Percentiles rank a stretch among this genome's conserved stretches.
These are phyloP conservation scores for Lentinula sp. DNA, from an alignment of 768 basidiomycete genomes.

Conservation along the genomic window DNA sequence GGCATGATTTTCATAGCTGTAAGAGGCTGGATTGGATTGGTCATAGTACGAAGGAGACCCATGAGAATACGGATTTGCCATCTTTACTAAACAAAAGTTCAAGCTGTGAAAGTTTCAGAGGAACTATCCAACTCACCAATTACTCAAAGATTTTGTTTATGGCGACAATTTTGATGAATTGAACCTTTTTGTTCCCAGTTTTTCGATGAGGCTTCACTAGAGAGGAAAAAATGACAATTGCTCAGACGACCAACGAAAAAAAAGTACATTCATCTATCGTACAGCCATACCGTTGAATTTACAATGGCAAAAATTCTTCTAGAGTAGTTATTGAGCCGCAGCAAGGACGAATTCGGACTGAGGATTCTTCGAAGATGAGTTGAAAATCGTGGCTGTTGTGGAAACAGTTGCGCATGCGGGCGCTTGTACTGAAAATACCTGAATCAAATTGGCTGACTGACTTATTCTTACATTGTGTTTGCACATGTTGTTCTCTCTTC, in stretches of 20 bases:
- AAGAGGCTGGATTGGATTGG: slow-evolving; percentile 13
- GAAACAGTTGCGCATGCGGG: neutral
- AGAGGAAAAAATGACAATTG: neutral
- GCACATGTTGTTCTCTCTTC: neutral
- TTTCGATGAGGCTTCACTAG: neutral
- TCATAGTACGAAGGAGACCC: slow-evolving; percentile 16
- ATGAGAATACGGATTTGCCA: neutral
- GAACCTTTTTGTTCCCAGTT: neutral
- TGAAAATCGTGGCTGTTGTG: neutral
- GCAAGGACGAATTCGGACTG: neutral
- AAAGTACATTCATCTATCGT: neutral
- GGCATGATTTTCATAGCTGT: neutral
- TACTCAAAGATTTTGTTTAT: neutral
- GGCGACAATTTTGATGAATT: neutral
- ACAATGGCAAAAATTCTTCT: no score
- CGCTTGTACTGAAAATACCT: neutral
- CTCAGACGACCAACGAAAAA: neutral
- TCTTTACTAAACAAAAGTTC: neutral
- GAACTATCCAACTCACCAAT: neutral
- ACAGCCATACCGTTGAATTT: neutral
- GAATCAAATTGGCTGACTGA: no score
- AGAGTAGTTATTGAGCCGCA: neutral
- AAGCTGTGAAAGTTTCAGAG: neutral
- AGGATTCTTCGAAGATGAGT: neutral
- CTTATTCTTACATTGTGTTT: neutral